phyloP scores from a whole-genome alignment of 1,284 basidiomycete species.

The Ganoderma meredithae region DNA sequence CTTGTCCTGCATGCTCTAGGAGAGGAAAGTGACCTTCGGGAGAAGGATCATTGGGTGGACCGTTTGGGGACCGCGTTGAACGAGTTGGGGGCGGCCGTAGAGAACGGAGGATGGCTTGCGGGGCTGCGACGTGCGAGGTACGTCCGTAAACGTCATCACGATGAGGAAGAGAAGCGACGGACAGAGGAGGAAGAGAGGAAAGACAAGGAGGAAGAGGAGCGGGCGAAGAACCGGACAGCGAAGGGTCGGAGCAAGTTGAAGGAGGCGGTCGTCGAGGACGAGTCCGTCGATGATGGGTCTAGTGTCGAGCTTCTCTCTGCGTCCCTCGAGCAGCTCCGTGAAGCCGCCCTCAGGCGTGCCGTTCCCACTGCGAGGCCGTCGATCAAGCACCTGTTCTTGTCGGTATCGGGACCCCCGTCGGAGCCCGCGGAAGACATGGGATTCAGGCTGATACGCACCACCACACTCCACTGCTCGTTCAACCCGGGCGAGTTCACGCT shows the following conservation, averaged over 20 bases:
- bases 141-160: conserved; percentile 23
- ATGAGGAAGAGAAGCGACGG: conserved; percentile 25
- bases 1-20: conserved; percentile 37
- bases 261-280: conserved; percentile 25
- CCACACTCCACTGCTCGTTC: conserved; percentile 54
- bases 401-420: conserved; percentile 45
- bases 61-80: conserved; percentile 35
- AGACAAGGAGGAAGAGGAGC: conserved; percentile 36
- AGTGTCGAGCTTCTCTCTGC: conserved; percentile 1
- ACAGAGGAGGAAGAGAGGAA: conserved; percentile 29
- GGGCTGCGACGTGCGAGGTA: conserved; percentile 38
- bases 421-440: conserved; percentile 49
- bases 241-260: conserved; percentile 30
- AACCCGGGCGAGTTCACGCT: conserved; percentile 49
- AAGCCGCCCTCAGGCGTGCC: conserved; percentile 35
- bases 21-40: conserved; percentile 34
- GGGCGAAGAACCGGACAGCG: conserved; percentile 21
- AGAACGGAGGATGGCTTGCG: conserved; percentile 40
- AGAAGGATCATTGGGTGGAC: conserved; percentile 38
- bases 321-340: conserved; percentile 42
- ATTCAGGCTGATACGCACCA: conserved; percentile 49
- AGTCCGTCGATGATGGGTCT: conserved; percentile 21
- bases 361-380: conserved; percentile 39
- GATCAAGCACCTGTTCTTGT: conserved; percentile 58
- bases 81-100: conserved; percentile 37